Percentiles rank a stretch among this genome's conserved stretches.
These are phyloP conservation scores for Cajanus cajan DNA, from an alignment of 306 rosid species.

Conservation along the genomic window DNA sequence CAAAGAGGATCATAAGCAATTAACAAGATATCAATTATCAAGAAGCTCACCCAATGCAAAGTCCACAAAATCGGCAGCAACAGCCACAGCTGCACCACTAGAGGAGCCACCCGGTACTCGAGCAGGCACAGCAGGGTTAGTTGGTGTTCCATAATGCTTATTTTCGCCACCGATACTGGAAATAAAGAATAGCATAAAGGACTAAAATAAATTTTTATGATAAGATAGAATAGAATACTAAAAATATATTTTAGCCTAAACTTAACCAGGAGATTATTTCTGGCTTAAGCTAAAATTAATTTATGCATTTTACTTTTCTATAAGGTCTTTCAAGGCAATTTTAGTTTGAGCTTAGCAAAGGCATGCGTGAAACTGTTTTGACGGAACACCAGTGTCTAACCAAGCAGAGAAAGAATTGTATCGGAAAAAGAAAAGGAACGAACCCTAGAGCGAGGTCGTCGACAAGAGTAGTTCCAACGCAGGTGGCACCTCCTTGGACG, in stretches of 20 bases:
- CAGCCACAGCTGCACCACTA: conserved; percentile 94
- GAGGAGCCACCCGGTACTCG: conserved; percentile 90
- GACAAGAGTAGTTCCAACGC: conserved; percentile 72
- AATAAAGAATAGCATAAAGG: background rate
- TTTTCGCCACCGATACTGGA: conserved; percentile 82
- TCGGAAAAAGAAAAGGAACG: background rate
- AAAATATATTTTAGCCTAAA: too few relatives aligned
- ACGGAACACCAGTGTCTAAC: background rate
- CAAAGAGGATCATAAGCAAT: background rate
- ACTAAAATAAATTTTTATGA: too few relatives aligned
- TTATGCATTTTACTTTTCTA: too few relatives aligned
- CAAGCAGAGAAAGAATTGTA: background rate
- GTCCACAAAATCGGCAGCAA: conserved; percentile 83
- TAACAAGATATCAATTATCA: background rate
- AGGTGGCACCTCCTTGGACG: conserved; percentile 92
- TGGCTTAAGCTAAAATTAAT: too few relatives aligned
- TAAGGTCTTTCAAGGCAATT: too few relatives aligned
- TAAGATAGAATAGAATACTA: too few relatives aligned
- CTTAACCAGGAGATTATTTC: too few relatives aligned
- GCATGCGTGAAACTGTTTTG: too few relatives aligned
- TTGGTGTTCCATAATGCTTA: conserved; percentile 78
- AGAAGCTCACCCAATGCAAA: conserved; percentile 78
- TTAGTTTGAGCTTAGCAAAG: too few relatives aligned
- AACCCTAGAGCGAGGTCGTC: conserved; percentile 80
- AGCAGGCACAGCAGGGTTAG: conserved; percentile 70